Percentiles rank a stretch among this genome's conserved stretches.
phyloP scores from a whole-genome alignment of 768 basidiomycete species.

The Mycena rosella region DNA sequence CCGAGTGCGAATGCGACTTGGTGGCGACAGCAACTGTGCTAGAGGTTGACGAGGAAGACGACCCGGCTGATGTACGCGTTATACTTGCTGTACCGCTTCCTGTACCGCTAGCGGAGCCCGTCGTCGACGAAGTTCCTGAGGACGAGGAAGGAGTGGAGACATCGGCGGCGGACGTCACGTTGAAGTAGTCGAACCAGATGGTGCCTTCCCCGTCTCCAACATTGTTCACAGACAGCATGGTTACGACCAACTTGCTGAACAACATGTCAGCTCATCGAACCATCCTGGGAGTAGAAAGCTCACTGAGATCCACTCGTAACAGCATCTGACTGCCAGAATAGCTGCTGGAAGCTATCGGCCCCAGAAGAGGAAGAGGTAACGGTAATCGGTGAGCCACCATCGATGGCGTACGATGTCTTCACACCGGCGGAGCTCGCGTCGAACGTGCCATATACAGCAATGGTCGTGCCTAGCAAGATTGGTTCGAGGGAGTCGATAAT shows the following conservation, averaged over 20 bases:
- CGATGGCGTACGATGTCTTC: slow-evolving; percentile 14
- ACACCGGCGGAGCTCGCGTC: slow-evolving; percentile 10
- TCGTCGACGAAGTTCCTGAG: background rate
- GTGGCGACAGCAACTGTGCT: background rate
- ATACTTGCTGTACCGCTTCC: background rate
- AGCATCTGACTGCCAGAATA: slow-evolving; percentile 50
- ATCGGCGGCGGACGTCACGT: slow-evolving; percentile 33
- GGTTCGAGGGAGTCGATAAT: background rate
- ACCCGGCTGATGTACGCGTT: slow-evolving; percentile 1
- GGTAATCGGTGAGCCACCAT: slow-evolving; percentile 1
- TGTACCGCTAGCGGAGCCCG: too few relatives aligned
- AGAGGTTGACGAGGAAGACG: slow-evolving; percentile 12
- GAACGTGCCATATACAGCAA: slow-evolving; percentile 17
- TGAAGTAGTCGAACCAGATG: slow-evolving; percentile 59
- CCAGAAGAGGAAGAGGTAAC: background rate
- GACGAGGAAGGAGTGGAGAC: slow-evolving; percentile 22
- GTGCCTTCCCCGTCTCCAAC: slow-evolving; percentile 50
- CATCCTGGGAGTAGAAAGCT: slow-evolving; percentile 21
- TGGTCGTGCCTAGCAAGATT: slow-evolving; percentile 6
- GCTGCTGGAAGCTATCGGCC: slow-evolving; percentile 38
- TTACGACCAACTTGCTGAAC: slow-evolving; percentile 48
- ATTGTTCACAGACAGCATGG: slow-evolving; percentile 50
- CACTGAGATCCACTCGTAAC: slow-evolving; percentile 48
- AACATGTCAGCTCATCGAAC: background rate
- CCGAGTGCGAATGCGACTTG: slow-evolving; percentile 12